A percentile compares a stretch with the other conserved stretches of the same genome.
Conservation (phyloP, 2,329 filamentous ascomycete species). For the Trichoderma simmonsii region DNA sequence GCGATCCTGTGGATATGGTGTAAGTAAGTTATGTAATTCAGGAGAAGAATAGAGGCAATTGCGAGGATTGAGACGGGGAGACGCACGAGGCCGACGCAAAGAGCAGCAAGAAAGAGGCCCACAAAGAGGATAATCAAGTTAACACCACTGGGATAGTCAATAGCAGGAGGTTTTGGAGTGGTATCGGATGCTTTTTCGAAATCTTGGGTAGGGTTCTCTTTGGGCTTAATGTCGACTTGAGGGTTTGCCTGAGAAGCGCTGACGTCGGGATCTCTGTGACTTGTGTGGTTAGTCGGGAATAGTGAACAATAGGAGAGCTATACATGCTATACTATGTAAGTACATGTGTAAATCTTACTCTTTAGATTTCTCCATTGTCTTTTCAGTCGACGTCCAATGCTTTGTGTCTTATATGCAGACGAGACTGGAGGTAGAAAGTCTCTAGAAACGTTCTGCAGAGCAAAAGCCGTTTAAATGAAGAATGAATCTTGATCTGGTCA, state of each 20-base stretch:
- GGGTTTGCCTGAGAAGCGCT: neutral
- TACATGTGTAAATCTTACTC: neutral
- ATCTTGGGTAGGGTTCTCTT: neutral
- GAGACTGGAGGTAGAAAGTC: rapidly evolving
- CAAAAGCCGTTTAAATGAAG: neutral
- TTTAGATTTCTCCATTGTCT: neutral
- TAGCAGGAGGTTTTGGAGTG: neutral
- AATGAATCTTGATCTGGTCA: neutral
- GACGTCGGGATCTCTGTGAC: neutral
- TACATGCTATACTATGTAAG: neutral
- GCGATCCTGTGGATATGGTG: neutral
- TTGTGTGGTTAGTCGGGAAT: neutral
- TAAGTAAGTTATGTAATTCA: neutral
- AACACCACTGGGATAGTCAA: neutral
- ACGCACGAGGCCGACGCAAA: neutral
- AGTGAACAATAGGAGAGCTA: too few species aligned
- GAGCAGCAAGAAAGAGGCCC: conserved; percentile 3
- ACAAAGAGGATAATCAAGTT: neutral
- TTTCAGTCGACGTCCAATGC: neutral
- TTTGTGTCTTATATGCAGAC: neutral
- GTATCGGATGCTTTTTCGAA: neutral
- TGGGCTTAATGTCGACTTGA: neutral
- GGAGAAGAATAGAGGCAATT: neutral
- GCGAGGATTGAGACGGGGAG: too few species aligned
- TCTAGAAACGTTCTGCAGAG: neutral